Base-by-base conservation (phyloP, 176 grass and related monocot genomes). In the Dendrocalamus sinicus region DNA sequence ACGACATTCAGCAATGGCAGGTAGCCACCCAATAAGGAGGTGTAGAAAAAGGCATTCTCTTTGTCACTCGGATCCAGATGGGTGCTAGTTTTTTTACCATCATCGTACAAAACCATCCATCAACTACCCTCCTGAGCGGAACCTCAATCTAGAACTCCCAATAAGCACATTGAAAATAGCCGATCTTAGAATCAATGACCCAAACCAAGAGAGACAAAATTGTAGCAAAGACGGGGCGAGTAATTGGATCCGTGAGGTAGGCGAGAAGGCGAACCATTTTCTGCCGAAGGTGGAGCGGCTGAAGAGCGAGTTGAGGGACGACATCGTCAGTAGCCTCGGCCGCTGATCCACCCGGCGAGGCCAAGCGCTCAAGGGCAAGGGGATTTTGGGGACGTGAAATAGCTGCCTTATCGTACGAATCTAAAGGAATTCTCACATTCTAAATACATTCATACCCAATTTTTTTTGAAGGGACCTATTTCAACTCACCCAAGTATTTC, bases 231-330 rank as follows among this genome's bases (percentile, higher is more conserved):
- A 5, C 1, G 2, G 16, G 20, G 52, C 24, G n/a, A n/a, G n/a
- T n/a, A n/a, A n/a, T n/a, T n/a, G n/a, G n/a, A n/a, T n/a, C n/a
- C n/a, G n/a, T n/a, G n/a, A n/a, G n/a, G n/a, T n/a, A n/a, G n/a
- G n/a, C n/a, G n/a, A n/a, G n/a, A n/a, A n/a, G n/a, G n/a, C n/a
- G n/a, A n/a, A n/a, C n/a, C n/a, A n/a, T n/a, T n/a, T n/a, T n/a
- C n/a, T n/a, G n/a, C n/a, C n/a, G n/a, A n/a, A n/a, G n/a, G n/a
- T n/a, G n/a, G n/a, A n/a, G n/a, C n/a, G n/a, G n/a, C n/a, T n/a
- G n/a, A n/a, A n/a, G n/a, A n/a, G 89, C 52, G 89, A 88, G 63
- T 91, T 91, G 55, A 86, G 86, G 13, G 87, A 74, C 71, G 87
- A 86, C 83, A 91, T 80, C 44, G 65, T 59, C 64, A 14, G 84